Conservation (phyloP, 2,329 filamentous ascomycete species). For the Albifimbria verrucaria region DNA sequence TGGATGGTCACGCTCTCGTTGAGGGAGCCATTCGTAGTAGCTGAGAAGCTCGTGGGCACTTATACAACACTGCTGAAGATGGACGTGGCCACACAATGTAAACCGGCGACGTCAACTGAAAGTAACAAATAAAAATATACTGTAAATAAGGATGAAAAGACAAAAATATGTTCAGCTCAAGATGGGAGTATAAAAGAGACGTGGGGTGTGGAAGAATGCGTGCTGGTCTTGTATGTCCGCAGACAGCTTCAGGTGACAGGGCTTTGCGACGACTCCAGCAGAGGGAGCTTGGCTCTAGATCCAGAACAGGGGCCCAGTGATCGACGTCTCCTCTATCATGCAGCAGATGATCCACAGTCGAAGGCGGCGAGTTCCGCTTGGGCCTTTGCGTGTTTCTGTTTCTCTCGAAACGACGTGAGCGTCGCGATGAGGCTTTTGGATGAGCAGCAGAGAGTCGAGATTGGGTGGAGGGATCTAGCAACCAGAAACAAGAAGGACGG, state of each 20-base stretch:
- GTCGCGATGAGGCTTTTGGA: too few species aligned
- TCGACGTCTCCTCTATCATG: background rate
- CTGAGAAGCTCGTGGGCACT: background rate
- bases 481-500: background rate
- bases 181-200: background rate
- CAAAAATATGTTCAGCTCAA: background rate
- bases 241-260: background rate
- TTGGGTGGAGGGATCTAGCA: too few species aligned
- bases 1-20: background rate
- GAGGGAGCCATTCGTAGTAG: background rate
- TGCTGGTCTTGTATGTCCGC: background rate
- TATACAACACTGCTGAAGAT: background rate
- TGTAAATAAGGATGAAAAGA: too few species aligned
- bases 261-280: too few species aligned
- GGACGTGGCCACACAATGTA: too few species aligned
- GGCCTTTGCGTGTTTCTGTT: too few species aligned
- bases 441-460: too few species aligned
- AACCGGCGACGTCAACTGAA: too few species aligned
- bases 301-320: background rate
- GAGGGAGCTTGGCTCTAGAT: background rate
- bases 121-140: too few species aligned
- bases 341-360: background rate
- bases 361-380: too few species aligned
- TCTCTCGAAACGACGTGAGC: too few species aligned
- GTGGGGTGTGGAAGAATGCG: background rate